Base-by-base conservation (phyloP, 768 basidiomycete species). In the Termitomyces heimii region DNA sequence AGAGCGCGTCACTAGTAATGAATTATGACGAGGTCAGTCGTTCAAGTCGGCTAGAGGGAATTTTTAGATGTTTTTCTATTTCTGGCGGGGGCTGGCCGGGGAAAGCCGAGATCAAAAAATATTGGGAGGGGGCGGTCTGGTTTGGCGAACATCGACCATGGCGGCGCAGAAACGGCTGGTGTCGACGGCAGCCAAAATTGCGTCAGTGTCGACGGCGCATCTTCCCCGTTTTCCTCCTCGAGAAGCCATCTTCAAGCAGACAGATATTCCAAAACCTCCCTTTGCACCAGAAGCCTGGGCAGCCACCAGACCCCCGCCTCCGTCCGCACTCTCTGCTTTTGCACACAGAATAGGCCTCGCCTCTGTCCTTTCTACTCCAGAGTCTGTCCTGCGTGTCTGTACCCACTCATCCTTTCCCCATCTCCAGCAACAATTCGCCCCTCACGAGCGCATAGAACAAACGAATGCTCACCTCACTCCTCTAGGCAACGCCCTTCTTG, bases 401-500 rank as follows among this genome's bases (percentile, higher is more conserved):
- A 94, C 91, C 2, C 92, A 92, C 68, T 77, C 83, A 20, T 91
- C 89, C 5, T 84, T 87, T 62, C 64, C 83, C 51, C 64, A 73
- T 43, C 73, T 86, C 53, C 80, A 82, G 66, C 70, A 78, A 55
- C 77, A 80, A 60, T 79, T 85, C 62, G 75, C 81, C 65, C 85
- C 88, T 14, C 66, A 79, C 61, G 76, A 79, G 40, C 75, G 80
- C 26, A 63, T 69, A 18, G 84, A 85, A 37, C 67, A 75, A 29
- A 85, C 86, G 44, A 98, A 98, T 73, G 85, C 78, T 9, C 82
- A 89, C 50, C 82, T 96, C 14, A 79, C 87, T 3, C 70, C 80
- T 0, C 72, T 95, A 14, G 95, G 94, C 40, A 97, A 97, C 75
- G 79, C 90, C 0, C 79, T 97, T 56, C 82, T 97, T 74, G 95